A percentile compares a stretch with the other conserved stretches of the same genome.
Evolutionary conservation across 2,329 filamentous ascomycete genomes (phyloP).

Genomic region (Lachnellula occidentalis): DNA sequence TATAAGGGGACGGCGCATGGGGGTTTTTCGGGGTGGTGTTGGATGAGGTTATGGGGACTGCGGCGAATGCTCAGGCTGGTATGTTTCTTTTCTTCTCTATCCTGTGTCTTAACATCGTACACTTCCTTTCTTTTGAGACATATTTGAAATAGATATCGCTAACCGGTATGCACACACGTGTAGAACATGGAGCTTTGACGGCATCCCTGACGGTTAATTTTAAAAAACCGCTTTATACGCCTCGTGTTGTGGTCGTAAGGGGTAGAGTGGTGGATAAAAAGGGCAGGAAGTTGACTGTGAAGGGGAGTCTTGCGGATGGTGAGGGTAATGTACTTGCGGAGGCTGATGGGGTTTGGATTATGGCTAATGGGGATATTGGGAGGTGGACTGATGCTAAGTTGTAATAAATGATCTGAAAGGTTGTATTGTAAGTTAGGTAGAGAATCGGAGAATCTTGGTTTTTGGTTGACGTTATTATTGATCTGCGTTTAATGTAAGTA

Average conservation of each 20-base stretch:
- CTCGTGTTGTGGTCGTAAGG: constrained; percentile 23
- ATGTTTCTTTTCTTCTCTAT: constrained; percentile 4
- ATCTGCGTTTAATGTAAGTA: too few relatives aligned
- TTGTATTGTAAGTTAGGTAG: too few relatives aligned
- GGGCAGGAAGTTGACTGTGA: constrained; percentile 24
- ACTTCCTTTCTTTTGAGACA: background rate
- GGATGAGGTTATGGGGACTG: constrained; percentile 32
- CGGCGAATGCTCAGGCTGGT: constrained; percentile 26
- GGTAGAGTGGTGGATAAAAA: constrained; percentile 26
- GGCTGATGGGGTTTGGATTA: constrained; percentile 13
- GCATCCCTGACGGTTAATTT: constrained; percentile 25
- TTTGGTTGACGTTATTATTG: too few relatives aligned
- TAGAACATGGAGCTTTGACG: constrained; percentile 27
- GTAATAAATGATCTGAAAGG: too few relatives aligned
- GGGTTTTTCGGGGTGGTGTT: constrained; percentile 27
- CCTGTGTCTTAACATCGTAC: too few relatives aligned
- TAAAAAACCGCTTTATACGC: constrained; percentile 24
- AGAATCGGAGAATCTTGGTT: too few relatives aligned
- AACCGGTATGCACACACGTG: too few relatives aligned
- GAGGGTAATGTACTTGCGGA: constrained; percentile 19
- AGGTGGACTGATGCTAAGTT: constrained; percentile 7
- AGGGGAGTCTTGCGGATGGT: constrained; percentile 27
- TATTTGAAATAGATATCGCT: too few relatives aligned
- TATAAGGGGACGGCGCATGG: constrained; percentile 28
- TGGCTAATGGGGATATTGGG: constrained; percentile 12